Conservation (phyloP, 495 filamentous ascomycete species). For the Trichocladium antarcticum region DNA sequence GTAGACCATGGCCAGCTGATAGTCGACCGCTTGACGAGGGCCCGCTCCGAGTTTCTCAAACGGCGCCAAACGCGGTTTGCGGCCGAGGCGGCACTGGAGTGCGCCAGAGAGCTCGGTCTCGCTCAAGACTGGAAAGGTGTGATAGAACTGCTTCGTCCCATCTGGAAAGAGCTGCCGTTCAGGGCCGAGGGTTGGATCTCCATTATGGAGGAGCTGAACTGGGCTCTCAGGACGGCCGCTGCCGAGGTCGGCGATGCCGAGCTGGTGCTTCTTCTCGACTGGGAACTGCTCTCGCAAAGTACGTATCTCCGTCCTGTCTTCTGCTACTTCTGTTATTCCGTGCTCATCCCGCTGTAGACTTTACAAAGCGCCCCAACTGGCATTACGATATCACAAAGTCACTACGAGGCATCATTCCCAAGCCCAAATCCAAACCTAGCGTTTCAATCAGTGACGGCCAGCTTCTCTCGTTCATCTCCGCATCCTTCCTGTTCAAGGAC, state of each 20-base stretch:
- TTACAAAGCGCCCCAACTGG: conserved; percentile 50
- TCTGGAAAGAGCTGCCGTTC: conserved; percentile 66
- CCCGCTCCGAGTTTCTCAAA: conserved; percentile 53
- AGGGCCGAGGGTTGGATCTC: conserved; percentile 72
- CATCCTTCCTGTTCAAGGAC: conserved; percentile 62
- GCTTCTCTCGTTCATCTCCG: conserved; percentile 56
- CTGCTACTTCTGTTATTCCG: background rate
- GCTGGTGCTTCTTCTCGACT: conserved; percentile 63
- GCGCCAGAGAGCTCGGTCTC: conserved; percentile 55
- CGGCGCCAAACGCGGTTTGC: conserved; percentile 52
- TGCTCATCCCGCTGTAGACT: conserved; percentile 29
- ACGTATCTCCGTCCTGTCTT: conserved; percentile 20
- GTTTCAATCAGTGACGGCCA: conserved; percentile 57
- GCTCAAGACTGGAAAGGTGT: conserved; percentile 54
- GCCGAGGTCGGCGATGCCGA: conserved; percentile 49
- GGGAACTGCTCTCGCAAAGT: conserved; percentile 69
- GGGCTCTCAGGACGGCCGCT: conserved; percentile 66
- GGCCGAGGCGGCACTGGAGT: conserved; percentile 57
- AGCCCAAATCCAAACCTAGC: conserved; percentile 46
- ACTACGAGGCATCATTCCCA: conserved; percentile 45
- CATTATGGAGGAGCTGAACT: conserved; percentile 60
- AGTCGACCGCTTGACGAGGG: conserved; percentile 46
- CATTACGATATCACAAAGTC: conserved; percentile 64
- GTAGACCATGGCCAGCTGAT: conserved; percentile 57
- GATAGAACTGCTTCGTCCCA: conserved; percentile 51